A percentile compares a stretch with the other conserved stretches of the same genome.
Evolutionary conservation across 2,329 filamentous ascomycete species (phyloP).

Genomic region (Penicillium sp.): DNA sequence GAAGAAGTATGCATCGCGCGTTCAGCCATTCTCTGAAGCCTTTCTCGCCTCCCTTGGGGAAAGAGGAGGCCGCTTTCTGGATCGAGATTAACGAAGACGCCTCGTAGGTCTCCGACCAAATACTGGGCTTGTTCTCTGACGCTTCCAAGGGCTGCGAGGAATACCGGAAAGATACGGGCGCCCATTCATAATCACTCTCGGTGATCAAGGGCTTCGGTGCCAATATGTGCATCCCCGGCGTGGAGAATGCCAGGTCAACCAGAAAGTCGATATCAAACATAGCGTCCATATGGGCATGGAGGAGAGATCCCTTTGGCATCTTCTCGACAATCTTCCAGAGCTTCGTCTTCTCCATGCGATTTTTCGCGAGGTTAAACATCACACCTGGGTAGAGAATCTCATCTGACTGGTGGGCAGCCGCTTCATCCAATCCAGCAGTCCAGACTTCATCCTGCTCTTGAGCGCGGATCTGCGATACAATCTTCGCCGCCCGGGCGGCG

Average conservation of each 20-base stretch:
- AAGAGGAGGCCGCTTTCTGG: slow-evolving; percentile 67
- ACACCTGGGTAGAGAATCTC: slow-evolving; percentile 79
- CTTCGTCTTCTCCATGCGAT: slow-evolving; percentile 80
- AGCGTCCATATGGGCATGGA: slow-evolving; percentile 84
- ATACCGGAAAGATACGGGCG: slow-evolving; percentile 65
- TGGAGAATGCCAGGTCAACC: slow-evolving; percentile 68
- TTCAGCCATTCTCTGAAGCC: slow-evolving; percentile 80
- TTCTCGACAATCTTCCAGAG: slow-evolving; percentile 81
- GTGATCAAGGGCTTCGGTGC: slow-evolving; percentile 61
- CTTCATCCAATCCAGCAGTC: slow-evolving; percentile 73
- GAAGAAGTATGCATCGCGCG: slow-evolving; percentile 69
- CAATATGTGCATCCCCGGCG: slow-evolving; percentile 72
- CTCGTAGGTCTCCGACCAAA: slow-evolving; percentile 70
- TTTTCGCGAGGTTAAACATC: slow-evolving; percentile 87
- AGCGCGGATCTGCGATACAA: slow-evolving; percentile 76
- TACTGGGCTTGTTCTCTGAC: slow-evolving; percentile 47
- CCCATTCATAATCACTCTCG: slow-evolving; percentile 55
- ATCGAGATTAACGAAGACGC: slow-evolving; percentile 61
- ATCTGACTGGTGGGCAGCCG: slow-evolving; percentile 62
- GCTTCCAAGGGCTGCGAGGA: slow-evolving; percentile 49
- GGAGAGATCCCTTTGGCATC: slow-evolving; percentile 77
- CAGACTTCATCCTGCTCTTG: slow-evolving; percentile 76
- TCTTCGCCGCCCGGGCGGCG: slow-evolving; percentile 73
- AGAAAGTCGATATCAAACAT: slow-evolving; percentile 88
- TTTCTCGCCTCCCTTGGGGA: slow-evolving; percentile 68